Percentiles rank a stretch among this genome's conserved stretches.
phyloP scores from a whole-genome alignment of 2,329 filamentous ascomycete genomes.

The Colletotrichum sp. region DNA sequence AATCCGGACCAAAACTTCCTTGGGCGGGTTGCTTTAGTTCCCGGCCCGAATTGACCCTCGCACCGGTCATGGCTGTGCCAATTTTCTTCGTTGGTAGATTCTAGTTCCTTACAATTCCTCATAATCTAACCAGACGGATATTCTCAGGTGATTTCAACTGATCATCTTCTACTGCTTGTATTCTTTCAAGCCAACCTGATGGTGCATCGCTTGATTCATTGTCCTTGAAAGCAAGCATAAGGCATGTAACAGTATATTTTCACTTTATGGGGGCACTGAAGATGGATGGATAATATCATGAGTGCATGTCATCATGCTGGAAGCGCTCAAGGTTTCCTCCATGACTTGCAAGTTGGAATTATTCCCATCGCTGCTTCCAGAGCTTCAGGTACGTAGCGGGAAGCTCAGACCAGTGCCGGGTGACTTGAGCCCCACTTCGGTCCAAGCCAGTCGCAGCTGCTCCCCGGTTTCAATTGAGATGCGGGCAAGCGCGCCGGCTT shows the following conservation, averaged over 20 bases:
- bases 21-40: neutral
- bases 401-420: neutral
- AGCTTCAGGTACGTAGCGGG: neutral
- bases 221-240: neutral
- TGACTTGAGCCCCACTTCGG: slow-evolving; percentile 8
- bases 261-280: neutral
- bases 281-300: neutral
- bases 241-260: neutral
- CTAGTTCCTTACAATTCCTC: neutral
- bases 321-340: neutral
- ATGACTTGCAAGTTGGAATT: neutral
- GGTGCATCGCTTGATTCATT: neutral
- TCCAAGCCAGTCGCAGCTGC: neutral
- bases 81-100: neutral
- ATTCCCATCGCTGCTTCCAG: neutral
- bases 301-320: neutral
- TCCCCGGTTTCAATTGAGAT: slow-evolving; percentile 7
- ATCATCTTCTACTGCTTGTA: neutral
- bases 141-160: neutral
- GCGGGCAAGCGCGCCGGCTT: neutral
- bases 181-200: neutral
- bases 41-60: neutral
- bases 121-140: neutral
- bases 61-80: neutral
- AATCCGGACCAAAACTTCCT: slow-evolving; percentile 21